phyloP scores from a whole-genome alignment of 805 yeast genomes.

The Maudiozyma turicensis region DNA sequence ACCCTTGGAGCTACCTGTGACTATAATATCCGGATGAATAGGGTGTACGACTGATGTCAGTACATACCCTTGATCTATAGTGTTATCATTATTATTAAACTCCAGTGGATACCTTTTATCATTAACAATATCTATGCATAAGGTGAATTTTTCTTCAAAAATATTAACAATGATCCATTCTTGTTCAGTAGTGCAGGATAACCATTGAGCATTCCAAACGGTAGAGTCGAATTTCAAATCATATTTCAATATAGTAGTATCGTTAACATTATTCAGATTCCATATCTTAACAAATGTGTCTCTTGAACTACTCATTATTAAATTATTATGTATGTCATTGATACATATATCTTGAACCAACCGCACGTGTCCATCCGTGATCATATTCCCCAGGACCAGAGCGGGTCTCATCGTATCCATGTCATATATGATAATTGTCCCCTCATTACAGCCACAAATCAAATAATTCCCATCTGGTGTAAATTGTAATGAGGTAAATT shows the following conservation, averaged over 20 bases:
- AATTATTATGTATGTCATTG: slow-evolving; percentile 38
- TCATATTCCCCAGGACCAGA: slow-evolving; percentile 27
- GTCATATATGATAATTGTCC: slow-evolving; percentile 65
- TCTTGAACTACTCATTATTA: slow-evolving; percentile 57
- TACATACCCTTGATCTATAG: slow-evolving; percentile 19
- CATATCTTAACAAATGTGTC: slow-evolving; percentile 79
- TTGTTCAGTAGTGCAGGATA: slow-evolving; percentile 3
- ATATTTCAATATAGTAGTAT: background rate
- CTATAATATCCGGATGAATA: slow-evolving; percentile 33
- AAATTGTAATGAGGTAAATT: slow-evolving; percentile 57
- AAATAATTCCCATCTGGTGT: slow-evolving; percentile 74
- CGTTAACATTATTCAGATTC: slow-evolving; percentile 45
- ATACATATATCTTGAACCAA: slow-evolving; percentile 51
- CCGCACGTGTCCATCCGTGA: slow-evolving; percentile 47
- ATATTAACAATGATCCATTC: slow-evolving; percentile 43
- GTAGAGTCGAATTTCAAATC: slow-evolving; percentile 47
- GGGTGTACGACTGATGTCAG: slow-evolving; percentile 27
- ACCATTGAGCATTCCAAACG: slow-evolving; percentile 45
- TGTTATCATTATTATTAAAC: slow-evolving; percentile 24
- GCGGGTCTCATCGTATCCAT: slow-evolving; percentile 43
- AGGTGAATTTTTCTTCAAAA: slow-evolving; percentile 48
- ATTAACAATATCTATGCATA: slow-evolving; percentile 14
- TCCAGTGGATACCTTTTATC: background rate
- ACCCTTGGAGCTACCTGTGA: slow-evolving; percentile 78
- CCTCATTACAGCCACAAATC: slow-evolving; percentile 71